Evolutionary conservation across 2,329 filamentous ascomycete species (phyloP).

Genomic region (Geosmithia putterillii): DNA sequence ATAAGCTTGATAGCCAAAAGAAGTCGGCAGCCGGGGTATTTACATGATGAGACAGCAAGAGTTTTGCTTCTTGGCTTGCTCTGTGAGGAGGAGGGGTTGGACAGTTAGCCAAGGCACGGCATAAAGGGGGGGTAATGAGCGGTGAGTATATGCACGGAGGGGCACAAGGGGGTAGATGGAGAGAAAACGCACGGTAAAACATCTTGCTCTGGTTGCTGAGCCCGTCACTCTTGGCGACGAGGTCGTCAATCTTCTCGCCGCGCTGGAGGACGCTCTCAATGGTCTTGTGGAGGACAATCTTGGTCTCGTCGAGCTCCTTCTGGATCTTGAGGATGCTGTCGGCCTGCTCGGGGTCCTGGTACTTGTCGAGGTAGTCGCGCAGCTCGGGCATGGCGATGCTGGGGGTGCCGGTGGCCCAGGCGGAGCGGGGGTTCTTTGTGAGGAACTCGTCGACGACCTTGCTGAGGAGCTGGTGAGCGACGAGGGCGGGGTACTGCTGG

Average conservation of each 20-base stretch:
- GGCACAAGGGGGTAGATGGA: neutral
- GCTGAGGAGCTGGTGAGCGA: conserved; percentile 75
- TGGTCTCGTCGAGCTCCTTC: conserved; percentile 92
- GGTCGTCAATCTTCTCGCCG: conserved; percentile 90
- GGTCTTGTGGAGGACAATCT: conserved; percentile 94
- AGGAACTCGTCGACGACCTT: conserved; percentile 86
- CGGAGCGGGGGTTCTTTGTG: conserved; percentile 56
- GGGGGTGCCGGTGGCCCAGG: conserved; percentile 46
- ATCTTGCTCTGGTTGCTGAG: conserved; percentile 90
- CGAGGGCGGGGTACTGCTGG: conserved; percentile 61
- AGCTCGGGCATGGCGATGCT: conserved; percentile 58
- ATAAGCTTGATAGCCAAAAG: conserved; percentile 13
- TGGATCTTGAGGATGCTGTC: conserved; percentile 95
- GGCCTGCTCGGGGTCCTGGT: conserved; percentile 79
- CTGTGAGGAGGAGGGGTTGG: conserved; percentile 12
- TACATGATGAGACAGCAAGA: conserved; percentile 64
- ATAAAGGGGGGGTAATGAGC: neutral
- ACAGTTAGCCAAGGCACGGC: neutral
- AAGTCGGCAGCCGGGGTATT: conserved; percentile 3
- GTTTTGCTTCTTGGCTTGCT: conserved; percentile 69
- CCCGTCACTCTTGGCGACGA: conserved; percentile 88
- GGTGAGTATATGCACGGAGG: neutral
- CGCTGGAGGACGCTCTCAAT: conserved; percentile 79
- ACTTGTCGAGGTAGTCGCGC: conserved; percentile 60
- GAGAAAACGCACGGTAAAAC: conserved; percentile 65